Evolutionary conservation across 192 early-diverging fungal genomes (phyloP).

Genomic region (Mycoemilia scoparia): DNA sequence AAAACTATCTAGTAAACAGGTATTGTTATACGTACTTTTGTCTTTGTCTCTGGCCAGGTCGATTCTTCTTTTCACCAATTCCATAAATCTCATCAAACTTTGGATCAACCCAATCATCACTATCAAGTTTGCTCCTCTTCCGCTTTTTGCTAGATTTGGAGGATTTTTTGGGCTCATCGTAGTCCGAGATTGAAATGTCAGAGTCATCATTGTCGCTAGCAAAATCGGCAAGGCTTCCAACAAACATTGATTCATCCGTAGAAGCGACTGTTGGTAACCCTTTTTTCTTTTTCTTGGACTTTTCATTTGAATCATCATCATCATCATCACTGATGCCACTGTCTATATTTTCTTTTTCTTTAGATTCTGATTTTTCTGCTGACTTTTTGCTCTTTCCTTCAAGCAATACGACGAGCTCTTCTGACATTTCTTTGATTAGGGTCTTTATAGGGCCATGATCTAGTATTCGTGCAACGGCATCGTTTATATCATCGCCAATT

Average conservation of each 20-base stretch:
- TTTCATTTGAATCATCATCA: no score
- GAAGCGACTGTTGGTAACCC: no score
- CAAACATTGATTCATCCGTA: conserved; percentile 9
- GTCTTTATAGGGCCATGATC: no score
- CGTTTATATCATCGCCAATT: no score
- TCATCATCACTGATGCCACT: no score
- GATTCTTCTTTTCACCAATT: conserved; percentile 25
- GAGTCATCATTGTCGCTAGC: conserved; percentile 9
- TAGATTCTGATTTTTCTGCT: no score
- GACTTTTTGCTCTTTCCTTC: no score
- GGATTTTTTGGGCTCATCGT: neutral
- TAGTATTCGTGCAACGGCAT: no score
- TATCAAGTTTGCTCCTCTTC: conserved; percentile 6
- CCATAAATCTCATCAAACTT: conserved; percentile 35
- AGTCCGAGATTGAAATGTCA: conserved; percentile 1
- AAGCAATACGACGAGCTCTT: no score
- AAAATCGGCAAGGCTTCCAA: conserved; percentile 9
- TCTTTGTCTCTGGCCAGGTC: conserved; percentile 34
- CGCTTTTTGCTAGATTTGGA: conserved; percentile 9
- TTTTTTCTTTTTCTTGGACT: no score
- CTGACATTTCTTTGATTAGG: no score
- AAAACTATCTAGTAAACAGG: neutral
- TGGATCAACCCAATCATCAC: conserved; percentile 16
- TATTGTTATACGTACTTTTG: conserved; percentile 9
- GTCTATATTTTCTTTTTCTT: no score